Evolutionary conservation across 352 stramenopile genomes (phyloP), one percentile per base, ranked within the genome.

Genomic region (Phytopythium vexans): DNA sequence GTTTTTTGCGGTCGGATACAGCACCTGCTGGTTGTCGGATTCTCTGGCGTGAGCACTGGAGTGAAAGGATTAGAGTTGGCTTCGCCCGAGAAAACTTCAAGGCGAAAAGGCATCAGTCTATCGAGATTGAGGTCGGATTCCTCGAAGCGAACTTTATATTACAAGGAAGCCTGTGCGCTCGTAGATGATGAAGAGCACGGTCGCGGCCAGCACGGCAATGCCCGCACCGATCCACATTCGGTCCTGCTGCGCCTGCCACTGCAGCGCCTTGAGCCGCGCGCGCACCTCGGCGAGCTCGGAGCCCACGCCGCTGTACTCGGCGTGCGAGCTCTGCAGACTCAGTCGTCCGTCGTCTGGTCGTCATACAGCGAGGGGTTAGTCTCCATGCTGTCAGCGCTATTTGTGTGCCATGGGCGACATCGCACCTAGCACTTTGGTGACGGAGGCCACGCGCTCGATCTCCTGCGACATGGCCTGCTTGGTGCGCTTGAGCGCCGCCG

Each of bases 221-320:
- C 82, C 80, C 1, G 82, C 77, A 7, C 60, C 76, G 48, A 92
- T 92, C 80, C 82, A 92, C 68, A 92, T 77, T 41, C 74, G 72
- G 56, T 92, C 82, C 54, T 88, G 77, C 8, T 62, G 78, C 10
- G 82, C 78, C 44, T 92, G 82, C 82, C 82, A 92, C 70, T 90
- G 54, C 31, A 69, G 66, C 11, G 64, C 66, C 57, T 82, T 85
- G n/a, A 92, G 67, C 11, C 66, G 65, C 58, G 84, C 76, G 2
- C 70, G 62, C 40, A 92, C 78, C 54, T 78, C 62, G 1, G 37
- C 58, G 27, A 92, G 73, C 56, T 89, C 74, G 1, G 74, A 59
- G 32, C 83, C 75, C 3, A 89, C 74, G 41, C 66, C 67, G 12
- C 67, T 63, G 43, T 74, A 90, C 48, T 92, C 80, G 31, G 82